Base-by-base conservation (phyloP, 2,329 filamentous ascomycete genomes). In the Apiospora malaysiana region DNA sequence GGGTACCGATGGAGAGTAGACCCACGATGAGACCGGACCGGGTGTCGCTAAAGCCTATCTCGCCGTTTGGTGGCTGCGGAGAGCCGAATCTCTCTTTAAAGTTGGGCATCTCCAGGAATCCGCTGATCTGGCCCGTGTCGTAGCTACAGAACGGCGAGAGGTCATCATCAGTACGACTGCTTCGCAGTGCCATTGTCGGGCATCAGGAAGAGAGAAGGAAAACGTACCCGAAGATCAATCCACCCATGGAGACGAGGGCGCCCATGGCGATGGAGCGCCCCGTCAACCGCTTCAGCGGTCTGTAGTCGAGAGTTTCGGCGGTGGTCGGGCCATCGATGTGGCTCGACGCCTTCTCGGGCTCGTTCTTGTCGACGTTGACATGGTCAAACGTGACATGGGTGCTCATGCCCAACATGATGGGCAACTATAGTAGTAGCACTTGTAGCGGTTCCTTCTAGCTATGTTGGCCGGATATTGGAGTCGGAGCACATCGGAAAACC, bases 11-110 rank as follows among this genome's bases (percentile, higher is more conserved):
- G 21, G 86, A 88, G 14, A 89, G 82, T 9, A 91, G 82, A 63
- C 82, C 87, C 68, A 90, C 88, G 45, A 91, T 89, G 12, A 89
- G 85, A 40, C 89, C 89, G 56, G 86, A 87, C 46, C 88, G 83
- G 7, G 86, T 86, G 40, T 85, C 84, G 71, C 82, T 85, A 69
- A 91, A 91, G 25, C 76, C 77, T 14, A 78, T 78, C 0, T 82
- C 84, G 5, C 85, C 73, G 25, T 78, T 70, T 8, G 81, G 75
- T 4, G 76, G 76, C 71, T 87, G 76, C 32, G 56, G 56, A 18
- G 56, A 63, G 21, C 83, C 86, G 72, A 90, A 90, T 2, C 87
- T 83, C 6, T 80, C 75, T 2, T 85, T 76, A 77, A 90, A 90
- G 76, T 90, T 85, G 21, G 82, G 78, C 87, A 89, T 89, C 71